phyloP scores from a whole-genome alignment of 371 early-diverging fungal species.

The Entomophthora muscae region DNA sequence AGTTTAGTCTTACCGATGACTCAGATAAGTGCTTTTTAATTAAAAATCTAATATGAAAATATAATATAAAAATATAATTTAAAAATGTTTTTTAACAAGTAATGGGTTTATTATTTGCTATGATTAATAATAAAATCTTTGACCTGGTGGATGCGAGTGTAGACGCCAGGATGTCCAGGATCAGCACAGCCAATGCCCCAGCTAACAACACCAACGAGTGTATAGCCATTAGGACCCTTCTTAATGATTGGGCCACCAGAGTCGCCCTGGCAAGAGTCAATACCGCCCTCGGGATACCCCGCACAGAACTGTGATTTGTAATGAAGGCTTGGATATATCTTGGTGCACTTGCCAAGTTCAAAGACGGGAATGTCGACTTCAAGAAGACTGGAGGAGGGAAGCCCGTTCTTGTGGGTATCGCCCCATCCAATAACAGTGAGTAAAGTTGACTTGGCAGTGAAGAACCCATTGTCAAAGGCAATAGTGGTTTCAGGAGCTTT shows the following conservation, averaged over 20 bases:
- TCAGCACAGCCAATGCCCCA: conserved; percentile 1
- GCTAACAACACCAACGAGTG: background rate
- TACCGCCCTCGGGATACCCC: conserved; percentile 4
- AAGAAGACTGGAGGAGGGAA: background rate
- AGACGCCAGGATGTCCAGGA: background rate
- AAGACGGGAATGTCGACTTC: conserved; percentile 3
- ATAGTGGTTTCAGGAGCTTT: background rate
- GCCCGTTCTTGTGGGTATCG: background rate
- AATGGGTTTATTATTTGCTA: background rate
- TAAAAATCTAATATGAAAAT: too few species aligned
- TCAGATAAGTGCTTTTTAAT: too few species aligned
- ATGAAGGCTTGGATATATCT: background rate
- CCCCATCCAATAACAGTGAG: conserved; percentile 2
- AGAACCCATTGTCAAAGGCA: background rate
- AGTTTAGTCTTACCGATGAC: too few species aligned
- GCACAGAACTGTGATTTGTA: conserved; percentile 1
- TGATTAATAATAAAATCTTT: background rate
- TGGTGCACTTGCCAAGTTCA: background rate
- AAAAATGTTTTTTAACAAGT: too few species aligned
- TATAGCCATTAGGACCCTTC: too few species aligned
- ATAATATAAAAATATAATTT: too few species aligned
- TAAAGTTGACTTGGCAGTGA: background rate
- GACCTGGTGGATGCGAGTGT: background rate
- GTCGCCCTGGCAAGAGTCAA: conserved; percentile 4
- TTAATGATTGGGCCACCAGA: conserved; percentile 7